Evolutionary conservation across 2,329 filamentous ascomycete genomes (phyloP), one percentile per base, ranked within the genome.

Genomic region (Arthrobotrys iridis): DNA sequence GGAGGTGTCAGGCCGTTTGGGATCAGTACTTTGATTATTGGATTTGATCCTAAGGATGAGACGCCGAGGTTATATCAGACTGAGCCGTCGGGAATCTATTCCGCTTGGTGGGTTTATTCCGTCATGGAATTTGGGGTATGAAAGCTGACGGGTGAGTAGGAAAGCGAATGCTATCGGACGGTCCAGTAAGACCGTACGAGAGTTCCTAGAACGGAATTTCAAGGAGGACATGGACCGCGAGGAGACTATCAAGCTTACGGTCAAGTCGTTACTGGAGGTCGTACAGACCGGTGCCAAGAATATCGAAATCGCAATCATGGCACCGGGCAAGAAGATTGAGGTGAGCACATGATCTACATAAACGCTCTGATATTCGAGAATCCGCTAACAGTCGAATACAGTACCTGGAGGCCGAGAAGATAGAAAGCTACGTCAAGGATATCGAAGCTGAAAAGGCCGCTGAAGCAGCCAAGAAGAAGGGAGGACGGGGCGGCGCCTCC

Each of bases 361-460:
- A 33, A 4, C 18, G 58, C 30, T 5, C 18, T 6, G 13, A 45
- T n/a, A n/a, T n/a, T n/a, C 6, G n/a, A 20, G 33, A 37, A 33
- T 24, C 10, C 11, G 18, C 59, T 37, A 43, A 52, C 33, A 62
- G 24, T 45, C 41, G 3, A 30, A 86, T 93, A 43, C 41, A 75
- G 71, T 70, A 70, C 89, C 87, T 99, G 79, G 92, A 93, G 1
- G 91, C 94, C 30, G 94, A 98, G 83, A 92, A 97, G 81, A 99
- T 99, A 81, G 95, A 99, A 86, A 88, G 88, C 79, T 97, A 96
- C 81, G 96, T 99, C 81, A 98, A 98, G 89, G 95, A 89, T 84
- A 99, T 99, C 83, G 96, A 99, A 86, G 91, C 93, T 80, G 96
- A 99, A 88, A 99, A 99, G 88, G 93, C 97, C 82, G 95, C 98